Percentiles rank a stretch among this genome's conserved stretches.
phyloP scores from a whole-genome alignment of 1,284 basidiomycete species.

The Sphaerobolus stellatus region DNA sequence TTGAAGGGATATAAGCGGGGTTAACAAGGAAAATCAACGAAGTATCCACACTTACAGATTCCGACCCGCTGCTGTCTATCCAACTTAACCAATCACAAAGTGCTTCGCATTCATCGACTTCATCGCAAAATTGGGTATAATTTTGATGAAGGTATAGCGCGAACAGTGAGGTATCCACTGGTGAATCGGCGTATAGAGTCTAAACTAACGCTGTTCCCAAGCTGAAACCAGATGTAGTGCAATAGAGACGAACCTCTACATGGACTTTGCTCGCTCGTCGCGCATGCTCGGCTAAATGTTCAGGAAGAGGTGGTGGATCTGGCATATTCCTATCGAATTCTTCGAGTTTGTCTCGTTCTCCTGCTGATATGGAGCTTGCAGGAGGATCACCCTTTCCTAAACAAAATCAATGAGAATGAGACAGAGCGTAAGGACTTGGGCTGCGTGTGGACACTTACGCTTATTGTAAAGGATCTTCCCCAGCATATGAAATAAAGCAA shows the following conservation, averaged over 20 bases:
- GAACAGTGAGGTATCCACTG: conserved; percentile 87
- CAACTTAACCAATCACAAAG: conserved; percentile 80
- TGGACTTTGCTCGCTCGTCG: conserved; percentile 78
- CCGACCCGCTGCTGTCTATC: conserved; percentile 76
- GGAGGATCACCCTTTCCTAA: conserved; percentile 73
- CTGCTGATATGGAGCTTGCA: conserved; percentile 49
- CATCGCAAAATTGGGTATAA: conserved; percentile 78
- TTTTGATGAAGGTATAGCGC: conserved; percentile 94
- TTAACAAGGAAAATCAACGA: conserved; percentile 9
- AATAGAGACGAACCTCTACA: conserved; percentile 61
- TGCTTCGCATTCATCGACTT: conserved; percentile 72
- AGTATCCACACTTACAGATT: conserved; percentile 53
- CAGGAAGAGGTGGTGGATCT: conserved; percentile 54
- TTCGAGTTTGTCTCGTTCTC: conserved; percentile 56
- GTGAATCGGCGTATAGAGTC: conserved; percentile 80
- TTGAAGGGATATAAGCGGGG: conserved; percentile 5
- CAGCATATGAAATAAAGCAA: conserved; percentile 89
- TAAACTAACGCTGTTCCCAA: conserved; percentile 28
- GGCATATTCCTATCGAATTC: conserved; percentile 52
- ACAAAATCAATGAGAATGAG: conserved; percentile 5
- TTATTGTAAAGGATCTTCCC: conserved; percentile 97
- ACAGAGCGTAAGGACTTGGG: background rate
- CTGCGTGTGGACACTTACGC: conserved; percentile 48
- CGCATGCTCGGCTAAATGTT: conserved; percentile 57
- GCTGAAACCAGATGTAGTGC: background rate